Evolutionary conservation across 306 rosid species (phyloP).

Genomic region (Sicyos edulis): DNA sequence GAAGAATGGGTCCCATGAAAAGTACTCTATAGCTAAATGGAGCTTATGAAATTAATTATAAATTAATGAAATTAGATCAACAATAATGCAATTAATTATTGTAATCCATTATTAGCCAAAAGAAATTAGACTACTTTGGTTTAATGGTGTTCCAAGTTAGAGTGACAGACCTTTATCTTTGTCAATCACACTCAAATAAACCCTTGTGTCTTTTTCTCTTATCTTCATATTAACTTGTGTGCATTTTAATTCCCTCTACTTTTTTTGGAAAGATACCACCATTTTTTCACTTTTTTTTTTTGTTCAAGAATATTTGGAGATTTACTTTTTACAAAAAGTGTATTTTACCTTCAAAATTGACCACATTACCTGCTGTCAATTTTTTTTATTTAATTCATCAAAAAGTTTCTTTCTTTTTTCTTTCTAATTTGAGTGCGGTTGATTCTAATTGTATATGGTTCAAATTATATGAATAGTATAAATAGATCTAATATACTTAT

Average conservation of each 20-base stretch:
- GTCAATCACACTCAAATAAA: slow-evolving; percentile 14
- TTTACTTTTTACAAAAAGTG: neutral
- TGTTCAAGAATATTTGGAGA: neutral
- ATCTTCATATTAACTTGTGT: slow-evolving; percentile 6
- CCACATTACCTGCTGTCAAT: too few species aligned
- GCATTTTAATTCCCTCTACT: neutral
- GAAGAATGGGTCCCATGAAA: neutral
- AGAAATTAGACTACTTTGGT: neutral
- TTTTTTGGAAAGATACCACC: neutral
- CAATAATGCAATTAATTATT: slow-evolving; percentile 3
- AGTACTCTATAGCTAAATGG: neutral
- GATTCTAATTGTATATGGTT: too few species aligned
- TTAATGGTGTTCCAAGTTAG: slow-evolving; percentile 9
- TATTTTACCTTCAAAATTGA: neutral
- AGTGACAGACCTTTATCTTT: slow-evolving; percentile 3
- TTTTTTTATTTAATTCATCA: too few species aligned
- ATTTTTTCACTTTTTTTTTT: neutral
- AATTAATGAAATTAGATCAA: neutral
- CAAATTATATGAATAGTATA: too few species aligned
- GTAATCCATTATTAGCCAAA: neutral
- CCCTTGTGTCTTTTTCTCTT: neutral
- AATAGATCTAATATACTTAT: too few species aligned
- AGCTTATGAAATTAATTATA: neutral
- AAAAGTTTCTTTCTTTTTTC: too few species aligned
- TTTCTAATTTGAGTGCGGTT: too few species aligned